Evolutionary conservation across 2,329 filamentous ascomycete species (phyloP).

Genomic region (Reticulascus tulasneorum): DNA sequence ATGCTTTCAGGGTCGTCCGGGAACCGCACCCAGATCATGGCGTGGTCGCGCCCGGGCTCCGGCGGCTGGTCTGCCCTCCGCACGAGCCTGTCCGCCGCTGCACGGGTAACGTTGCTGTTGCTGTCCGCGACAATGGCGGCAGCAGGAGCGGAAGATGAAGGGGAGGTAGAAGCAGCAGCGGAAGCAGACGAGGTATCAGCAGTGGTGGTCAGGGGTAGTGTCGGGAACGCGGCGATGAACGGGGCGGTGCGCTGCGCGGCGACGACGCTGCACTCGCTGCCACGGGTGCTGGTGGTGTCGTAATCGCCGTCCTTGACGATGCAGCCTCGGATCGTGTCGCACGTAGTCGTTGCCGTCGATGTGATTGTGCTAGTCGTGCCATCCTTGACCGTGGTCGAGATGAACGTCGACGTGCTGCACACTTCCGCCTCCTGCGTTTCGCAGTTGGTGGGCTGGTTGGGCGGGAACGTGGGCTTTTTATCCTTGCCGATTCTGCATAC

Average conservation of each 20-base stretch:
- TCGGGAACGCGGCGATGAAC: background rate
- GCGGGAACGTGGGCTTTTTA: background rate
- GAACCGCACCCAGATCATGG: background rate
- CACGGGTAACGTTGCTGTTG: background rate
- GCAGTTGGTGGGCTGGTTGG: background rate
- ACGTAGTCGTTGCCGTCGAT: background rate
- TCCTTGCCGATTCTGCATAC: background rate
- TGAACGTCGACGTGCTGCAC: slow-evolving; percentile 1
- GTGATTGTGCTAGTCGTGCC: background rate
- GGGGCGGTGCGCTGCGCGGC: background rate
- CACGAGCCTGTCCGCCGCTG: too few relatives aligned
- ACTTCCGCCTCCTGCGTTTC: slow-evolving; percentile 1
- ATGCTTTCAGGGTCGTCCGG: background rate
- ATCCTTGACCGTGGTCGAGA: background rate
- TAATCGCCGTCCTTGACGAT: background rate
- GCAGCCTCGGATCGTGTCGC: slow-evolving; percentile 1
- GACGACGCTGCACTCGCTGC: background rate
- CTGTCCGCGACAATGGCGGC: background rate
- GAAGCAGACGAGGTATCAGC: background rate
- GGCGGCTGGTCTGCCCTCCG: background rate
- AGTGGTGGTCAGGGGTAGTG: background rate
- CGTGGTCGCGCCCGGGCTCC: background rate
- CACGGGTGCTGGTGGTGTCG: background rate
- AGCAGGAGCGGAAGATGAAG: background rate
- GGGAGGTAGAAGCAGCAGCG: background rate